Conservation (phyloP, 768 basidiomycete genomes). For the Hypsizygus marmoreus region DNA sequence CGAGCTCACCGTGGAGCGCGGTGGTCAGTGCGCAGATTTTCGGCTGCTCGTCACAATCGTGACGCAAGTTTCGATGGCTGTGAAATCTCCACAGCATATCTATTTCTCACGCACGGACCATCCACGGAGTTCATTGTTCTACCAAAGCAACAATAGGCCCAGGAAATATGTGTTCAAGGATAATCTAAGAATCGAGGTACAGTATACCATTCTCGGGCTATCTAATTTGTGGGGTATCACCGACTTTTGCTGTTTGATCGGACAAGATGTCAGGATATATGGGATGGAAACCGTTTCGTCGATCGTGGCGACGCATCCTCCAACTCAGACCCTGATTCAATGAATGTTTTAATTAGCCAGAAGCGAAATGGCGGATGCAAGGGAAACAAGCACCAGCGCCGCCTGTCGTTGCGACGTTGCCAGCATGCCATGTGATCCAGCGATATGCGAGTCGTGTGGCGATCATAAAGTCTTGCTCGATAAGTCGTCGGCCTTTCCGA, state of each 20-base stretch:
- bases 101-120: constrained; percentile 49
- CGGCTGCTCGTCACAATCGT: constrained; percentile 30
- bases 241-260: too few species aligned
- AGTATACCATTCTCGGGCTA: too few species aligned
- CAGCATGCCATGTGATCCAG: neutral
- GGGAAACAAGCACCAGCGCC: neutral
- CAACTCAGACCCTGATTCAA: constrained; percentile 3
- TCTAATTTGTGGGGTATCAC: too few species aligned
- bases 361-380: too few species aligned
- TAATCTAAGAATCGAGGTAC: too few species aligned
- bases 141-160: too few species aligned
- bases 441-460: neutral
- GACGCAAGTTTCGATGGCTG: constrained; percentile 35
- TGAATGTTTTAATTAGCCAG: too few species aligned
- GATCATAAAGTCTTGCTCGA: constrained; percentile 1
- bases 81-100: constrained; percentile 28
- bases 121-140: constrained; percentile 9
- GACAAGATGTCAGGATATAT: too few species aligned
- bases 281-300: neutral
- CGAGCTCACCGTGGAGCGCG: constrained; percentile 30
- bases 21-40: constrained; percentile 46
- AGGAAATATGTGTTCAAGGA: too few species aligned
- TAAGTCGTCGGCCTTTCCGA: neutral
- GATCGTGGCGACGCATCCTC: neutral
- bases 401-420: neutral